A percentile compares a stretch with the other conserved stretches of the same genome.
These are phyloP conservation scores for Neltuma alba DNA, from an alignment of 306 rosid genomes.

Conservation along the genomic window DNA sequence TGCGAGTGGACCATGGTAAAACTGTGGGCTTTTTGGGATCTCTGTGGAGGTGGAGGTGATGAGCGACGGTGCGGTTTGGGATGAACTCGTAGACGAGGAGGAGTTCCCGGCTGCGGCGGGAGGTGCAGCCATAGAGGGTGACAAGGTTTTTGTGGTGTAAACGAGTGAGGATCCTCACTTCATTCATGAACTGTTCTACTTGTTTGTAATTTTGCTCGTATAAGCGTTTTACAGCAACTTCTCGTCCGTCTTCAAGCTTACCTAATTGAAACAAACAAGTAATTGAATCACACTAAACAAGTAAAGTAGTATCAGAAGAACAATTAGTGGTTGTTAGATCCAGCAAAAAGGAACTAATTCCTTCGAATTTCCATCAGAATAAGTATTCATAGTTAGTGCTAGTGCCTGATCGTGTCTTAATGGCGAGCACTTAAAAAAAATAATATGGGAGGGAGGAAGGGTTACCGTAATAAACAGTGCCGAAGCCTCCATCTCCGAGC, in stretches of 20 bases:
- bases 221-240: constrained; percentile 66
- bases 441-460: background rate
- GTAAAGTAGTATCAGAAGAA: too few relatives aligned
- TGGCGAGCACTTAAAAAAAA: too few relatives aligned
- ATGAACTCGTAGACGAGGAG: background rate
- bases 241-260: constrained; percentile 58
- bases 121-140: constrained; percentile 16
- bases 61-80: constrained; percentile 6
- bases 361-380: too few relatives aligned
- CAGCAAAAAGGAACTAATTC: too few relatives aligned
- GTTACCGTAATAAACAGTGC: constrained; percentile 48
- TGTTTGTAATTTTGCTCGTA: constrained; percentile 48
- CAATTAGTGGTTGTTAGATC: too few relatives aligned
- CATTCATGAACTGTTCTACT: constrained; percentile 54
- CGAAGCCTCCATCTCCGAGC: constrained; percentile 67
- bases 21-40: background rate
- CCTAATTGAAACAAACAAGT: constrained; percentile 32
- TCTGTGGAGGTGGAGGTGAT: background rate
- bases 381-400: too few relatives aligned
- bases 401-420: too few relatives aligned
- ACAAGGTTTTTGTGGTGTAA: constrained; percentile 7
- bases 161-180: constrained; percentile 48
- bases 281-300: too few relatives aligned
- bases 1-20: background rate
- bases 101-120: background rate